Base-by-base conservation (phyloP, 2,329 filamentous ascomycete genomes). In the Microsporum canis region DNA sequence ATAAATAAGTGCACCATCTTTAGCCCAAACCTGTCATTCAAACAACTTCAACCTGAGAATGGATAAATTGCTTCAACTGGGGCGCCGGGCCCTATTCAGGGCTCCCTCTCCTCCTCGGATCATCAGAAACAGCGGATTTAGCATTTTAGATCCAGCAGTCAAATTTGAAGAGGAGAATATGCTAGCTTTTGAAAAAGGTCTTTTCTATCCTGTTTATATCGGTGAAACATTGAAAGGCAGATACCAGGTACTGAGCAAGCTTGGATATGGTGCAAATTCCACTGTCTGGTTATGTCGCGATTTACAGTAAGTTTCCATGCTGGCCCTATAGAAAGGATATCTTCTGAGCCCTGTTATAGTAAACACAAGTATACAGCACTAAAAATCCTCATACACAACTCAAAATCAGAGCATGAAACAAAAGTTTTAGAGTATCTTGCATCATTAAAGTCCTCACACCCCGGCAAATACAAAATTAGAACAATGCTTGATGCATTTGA, bases 151-250 rank as follows among this genome's bases (percentile, higher is more conserved):
- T 34, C 57, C 62, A 5, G 38, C 57, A 3, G 34, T 51, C 5
- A 64, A 61, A 55, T 10, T 62, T 4, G 59, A 63, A 56, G 61
- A 64, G 43, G 61, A 64, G 29, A 23, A 39, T 5, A 61, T 62
- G 57, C 57, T 47, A 8, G 56, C 31, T 10, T 63, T 51, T 47
- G 57, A 61, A 10, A 51, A 57, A 12, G 27, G 47, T 8, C 55
- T 59, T 7, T 64, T 57, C 51, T 61, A 63, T 53, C 61, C 61
- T 4, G 59, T 63, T 8, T 7, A 39, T 7, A 34, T 64, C 38
- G 63, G 63, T 7, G 47, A 63, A 23, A 57, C 63, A 3, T 61
- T 61, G 34, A 38, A 51, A 23, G 12, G 38, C 27, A 59, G 57
- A 58, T 64, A 62, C 34, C 56, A 62, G 17, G 57, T 62, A n/a